A percentile compares a stretch with the other conserved stretches of the same genome.
phyloP scores from a whole-genome alignment of 129 eudicot genomes.

The Chrysanthemum lavandulifolium region DNA sequence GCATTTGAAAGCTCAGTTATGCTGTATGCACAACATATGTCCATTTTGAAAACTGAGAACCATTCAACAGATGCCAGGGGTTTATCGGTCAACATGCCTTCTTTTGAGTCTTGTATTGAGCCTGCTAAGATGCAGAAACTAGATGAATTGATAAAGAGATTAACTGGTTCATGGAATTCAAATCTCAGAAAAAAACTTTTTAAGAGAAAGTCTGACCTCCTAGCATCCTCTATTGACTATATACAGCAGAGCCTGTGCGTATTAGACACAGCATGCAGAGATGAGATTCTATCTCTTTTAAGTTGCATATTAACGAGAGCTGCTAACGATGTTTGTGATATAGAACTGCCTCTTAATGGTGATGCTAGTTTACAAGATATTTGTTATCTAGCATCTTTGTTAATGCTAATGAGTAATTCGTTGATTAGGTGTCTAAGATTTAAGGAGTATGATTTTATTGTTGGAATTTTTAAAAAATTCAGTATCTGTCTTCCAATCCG shows the following conservation, averaged over 20 bases:
- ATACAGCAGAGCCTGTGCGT: conserved; percentile 43
- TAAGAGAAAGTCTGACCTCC: conserved; percentile 35
- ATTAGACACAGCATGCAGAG: conserved; percentile 43
- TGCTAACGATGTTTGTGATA: conserved; percentile 39
- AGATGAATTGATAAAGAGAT: conserved; percentile 28
- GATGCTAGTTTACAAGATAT: conserved; percentile 49
- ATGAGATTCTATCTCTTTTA: conserved; percentile 44
- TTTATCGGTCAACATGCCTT: conserved; percentile 25
- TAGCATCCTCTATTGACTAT: conserved; percentile 47
- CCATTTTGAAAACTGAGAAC: conserved; percentile 44
- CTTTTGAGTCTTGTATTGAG: conserved; percentile 47
- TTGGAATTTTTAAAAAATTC: conserved; percentile 43
- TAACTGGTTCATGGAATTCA: conserved; percentile 43
- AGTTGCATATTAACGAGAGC: conserved; percentile 48
- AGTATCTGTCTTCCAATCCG: conserved; percentile 45
- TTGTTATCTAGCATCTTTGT: conserved; percentile 62
- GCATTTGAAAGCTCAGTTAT: conserved; percentile 55
- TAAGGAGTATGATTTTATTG: conserved; percentile 48
- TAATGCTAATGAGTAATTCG: conserved; percentile 78
- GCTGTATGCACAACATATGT: conserved; percentile 50
- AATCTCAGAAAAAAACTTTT: conserved; percentile 22
- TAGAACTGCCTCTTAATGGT: conserved; percentile 30
- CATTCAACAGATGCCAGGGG: conserved; percentile 18
- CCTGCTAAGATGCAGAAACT: conserved; percentile 39
- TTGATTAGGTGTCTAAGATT: conserved; percentile 47